Base-by-base conservation (phyloP, 192 early-diverging fungal genomes). In the Coemansia sp. region DNA sequence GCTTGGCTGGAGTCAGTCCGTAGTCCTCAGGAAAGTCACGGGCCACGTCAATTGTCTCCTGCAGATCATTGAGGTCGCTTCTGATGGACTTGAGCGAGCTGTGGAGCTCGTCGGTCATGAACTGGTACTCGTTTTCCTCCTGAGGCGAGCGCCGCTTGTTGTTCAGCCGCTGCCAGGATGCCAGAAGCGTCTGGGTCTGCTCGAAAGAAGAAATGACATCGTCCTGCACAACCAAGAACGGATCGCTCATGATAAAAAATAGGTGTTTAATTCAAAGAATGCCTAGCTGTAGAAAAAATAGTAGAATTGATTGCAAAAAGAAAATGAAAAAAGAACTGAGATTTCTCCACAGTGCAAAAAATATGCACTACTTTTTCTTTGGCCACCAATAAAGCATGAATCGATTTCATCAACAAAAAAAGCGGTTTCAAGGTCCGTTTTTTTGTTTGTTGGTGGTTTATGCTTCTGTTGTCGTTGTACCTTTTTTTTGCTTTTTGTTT, bases 51-150 rank as follows among this genome's bases (percentile, higher is more conserved):
- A 82, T 69, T 5, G 74, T 74, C 62, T 77, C 80, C 48, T 77
- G 75, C 55, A 82, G 50, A 56, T 82, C 74, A 4, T 61, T 51
- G 10, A 82, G 68, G 62, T 82, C 80, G 25, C 60, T 65, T 20
- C 36, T 52, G 20, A 82, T 71, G 8, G 80, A 74, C 28, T 60
- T 75, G 42, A 74, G 45, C 50, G 76, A 64, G 72, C 66, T 75
- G 66, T 83, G 73, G 22, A 83, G 63, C 72, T 83, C 76, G 48
- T 82, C 79, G 2, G 79, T 82, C 54, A 72, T 72, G 56, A 64
- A 82, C 64, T 82, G 79, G 61, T 57, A 82, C 67, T 82, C 79
- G 29, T 83, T 83, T 38, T 83, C 80, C 45, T 83, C 80, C 42
- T 83, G 80, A 11, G 75, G 68, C 42, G 71, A 66, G 71, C 80